Base-by-base conservation (phyloP, 441 rosid species). In the Jatropha multifida region DNA sequence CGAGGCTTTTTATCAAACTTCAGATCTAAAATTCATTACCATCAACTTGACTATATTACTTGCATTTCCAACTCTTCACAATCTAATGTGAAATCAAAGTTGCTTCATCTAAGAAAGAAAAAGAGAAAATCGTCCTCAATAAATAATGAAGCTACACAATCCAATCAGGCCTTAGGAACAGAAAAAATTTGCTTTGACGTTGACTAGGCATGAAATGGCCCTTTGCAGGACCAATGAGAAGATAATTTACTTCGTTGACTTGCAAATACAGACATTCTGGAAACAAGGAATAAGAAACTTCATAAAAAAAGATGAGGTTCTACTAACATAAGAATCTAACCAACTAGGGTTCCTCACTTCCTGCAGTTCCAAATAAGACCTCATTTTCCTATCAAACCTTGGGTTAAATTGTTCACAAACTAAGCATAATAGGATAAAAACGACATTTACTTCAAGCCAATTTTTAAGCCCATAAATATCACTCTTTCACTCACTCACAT, bases 81-180 rank as follows among this genome's bases (percentile, higher is more conserved):
- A 60, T 23, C 18, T 68, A 27, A 41, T 15, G 32, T 9, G 26
- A 74, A n/a, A 65, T 32, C 59, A 49, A 73, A 56, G 32, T 3
- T 56, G 44, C 4, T 51, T 59, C 17, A 67, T 75, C n/a, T 32
- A 63, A 67, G 59, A 67, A 38, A 48, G 20, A 56, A 58, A 52
- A 59, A 58, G 3, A 46, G 9, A 56, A 51, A 68, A 37, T 23
- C 42, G 18, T 27, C 38, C 23, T 59, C 44, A 5, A 37, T 60
- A 42, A 58, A 59, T 60, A 59, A 52, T 17, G 73, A 52, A 49
- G 32, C 10, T 17, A 5, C 26, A 2, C 64, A 26, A 7, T 9
- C 46, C 17, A 52, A 71, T 42, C 54, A 44, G 13, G 18, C 44
- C 55, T 26, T 20, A 4, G 32, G 9, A 42, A 44, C 32, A 7